Evolutionary conservation across 2,329 filamentous ascomycete genomes (phyloP).

Genomic region (Exophiala viscosa): DNA sequence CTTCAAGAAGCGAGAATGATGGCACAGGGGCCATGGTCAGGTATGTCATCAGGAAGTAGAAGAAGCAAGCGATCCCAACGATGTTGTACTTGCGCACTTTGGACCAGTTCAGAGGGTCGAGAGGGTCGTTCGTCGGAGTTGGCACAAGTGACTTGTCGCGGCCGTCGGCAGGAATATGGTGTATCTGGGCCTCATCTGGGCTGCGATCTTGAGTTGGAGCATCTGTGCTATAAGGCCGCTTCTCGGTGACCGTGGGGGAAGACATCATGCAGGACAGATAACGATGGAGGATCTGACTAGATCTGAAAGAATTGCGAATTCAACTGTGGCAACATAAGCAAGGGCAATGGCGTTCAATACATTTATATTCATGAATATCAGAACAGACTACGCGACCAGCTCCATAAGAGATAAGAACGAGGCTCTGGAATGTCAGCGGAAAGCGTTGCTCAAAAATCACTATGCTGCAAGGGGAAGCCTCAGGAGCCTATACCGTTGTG

Average conservation of each 20-base stretch:
- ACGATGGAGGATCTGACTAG: neutral
- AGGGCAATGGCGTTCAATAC: too few relatives aligned
- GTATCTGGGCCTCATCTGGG: neutral
- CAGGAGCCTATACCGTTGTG: too few relatives aligned
- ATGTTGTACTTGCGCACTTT: constrained; percentile 12
- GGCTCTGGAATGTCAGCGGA: too few relatives aligned
- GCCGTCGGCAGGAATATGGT: neutral
- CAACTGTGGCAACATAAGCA: too few relatives aligned
- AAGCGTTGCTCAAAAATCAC: too few relatives aligned
- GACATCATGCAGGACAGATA: neutral
- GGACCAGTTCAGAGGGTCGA: constrained; percentile 36
- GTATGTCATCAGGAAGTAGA: constrained; percentile 16
- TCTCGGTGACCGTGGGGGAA: neutral
- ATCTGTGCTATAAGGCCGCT: neutral
- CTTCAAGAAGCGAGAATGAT: constrained; percentile 8
- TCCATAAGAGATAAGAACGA: too few relatives aligned
- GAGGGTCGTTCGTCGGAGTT: constrained; percentile 28
- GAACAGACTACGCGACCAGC: too few relatives aligned
- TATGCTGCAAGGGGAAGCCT: too few relatives aligned
- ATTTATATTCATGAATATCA: too few relatives aligned
- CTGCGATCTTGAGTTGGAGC: neutral
- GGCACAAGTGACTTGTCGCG: constrained; percentile 24
- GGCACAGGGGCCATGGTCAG: constrained; percentile 10
- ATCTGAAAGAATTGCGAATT: too few relatives aligned
- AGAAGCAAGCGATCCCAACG: constrained; percentile 8